A percentile compares a stretch with the other conserved stretches of the same genome.
Evolutionary conservation across 2,329 filamentous ascomycete genomes (phyloP).

Genomic region (Paraphoma chrysanthemicola): DNA sequence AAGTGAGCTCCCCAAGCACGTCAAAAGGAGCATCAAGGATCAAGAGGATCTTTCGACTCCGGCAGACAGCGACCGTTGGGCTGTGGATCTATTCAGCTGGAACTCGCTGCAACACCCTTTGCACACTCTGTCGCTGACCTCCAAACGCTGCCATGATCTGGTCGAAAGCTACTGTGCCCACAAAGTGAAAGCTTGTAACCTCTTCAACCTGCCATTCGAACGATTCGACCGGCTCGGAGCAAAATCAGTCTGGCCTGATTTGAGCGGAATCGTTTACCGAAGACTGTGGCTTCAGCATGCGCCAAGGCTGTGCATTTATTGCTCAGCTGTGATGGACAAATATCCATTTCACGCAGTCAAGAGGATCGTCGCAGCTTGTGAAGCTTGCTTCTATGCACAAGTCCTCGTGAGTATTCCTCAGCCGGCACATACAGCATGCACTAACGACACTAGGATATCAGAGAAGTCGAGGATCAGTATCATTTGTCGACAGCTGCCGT

Average conservation of each 20-base stretch:
- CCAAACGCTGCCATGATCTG: conserved; percentile 21
- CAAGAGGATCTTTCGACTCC: conserved; percentile 26
- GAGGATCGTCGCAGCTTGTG: conserved; percentile 27
- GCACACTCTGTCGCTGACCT: conserved; percentile 34
- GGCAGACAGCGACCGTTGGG: conserved; percentile 34
- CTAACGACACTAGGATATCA: conserved; percentile 19
- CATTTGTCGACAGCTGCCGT: conserved; percentile 29
- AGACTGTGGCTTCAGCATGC: conserved; percentile 41
- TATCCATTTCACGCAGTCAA: conserved; percentile 32
- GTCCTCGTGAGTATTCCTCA: conserved; percentile 22
- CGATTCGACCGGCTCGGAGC: conserved; percentile 26
- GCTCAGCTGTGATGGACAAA: conserved; percentile 24
- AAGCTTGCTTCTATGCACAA: conserved; percentile 40
- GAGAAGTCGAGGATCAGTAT: conserved; percentile 38
- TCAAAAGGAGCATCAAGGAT: conserved; percentile 26
- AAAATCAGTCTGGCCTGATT: conserved; percentile 30
- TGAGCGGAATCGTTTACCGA: conserved; percentile 37
- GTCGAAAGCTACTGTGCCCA: conserved; percentile 38
- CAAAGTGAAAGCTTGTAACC: conserved; percentile 33
- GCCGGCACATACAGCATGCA: not conserved
- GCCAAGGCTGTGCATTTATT: conserved; percentile 37
- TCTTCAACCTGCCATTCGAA: conserved; percentile 39
- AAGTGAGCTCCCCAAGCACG: conserved; percentile 26
- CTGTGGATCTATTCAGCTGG: conserved; percentile 36
- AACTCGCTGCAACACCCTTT: conserved; percentile 33